Evolutionary conservation across 2,329 filamentous ascomycete genomes (phyloP).

Genomic region (Curvularia sp.): DNA sequence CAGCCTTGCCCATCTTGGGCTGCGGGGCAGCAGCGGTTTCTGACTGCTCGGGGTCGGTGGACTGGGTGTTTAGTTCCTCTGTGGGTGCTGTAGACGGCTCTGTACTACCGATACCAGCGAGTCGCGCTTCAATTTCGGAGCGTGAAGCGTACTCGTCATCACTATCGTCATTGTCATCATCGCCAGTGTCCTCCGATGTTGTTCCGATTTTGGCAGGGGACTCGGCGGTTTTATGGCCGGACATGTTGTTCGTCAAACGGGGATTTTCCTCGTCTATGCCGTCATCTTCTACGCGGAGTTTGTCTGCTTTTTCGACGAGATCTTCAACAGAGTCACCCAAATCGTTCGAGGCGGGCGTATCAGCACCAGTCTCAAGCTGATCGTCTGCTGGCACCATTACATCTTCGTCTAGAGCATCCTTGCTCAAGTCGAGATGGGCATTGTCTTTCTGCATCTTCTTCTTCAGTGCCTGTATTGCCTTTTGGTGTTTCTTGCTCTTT

Average conservation of each 20-base stretch:
- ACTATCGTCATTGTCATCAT: slow-evolving; percentile 29
- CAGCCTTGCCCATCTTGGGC: slow-evolving; percentile 57
- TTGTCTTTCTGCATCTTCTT: slow-evolving; percentile 86
- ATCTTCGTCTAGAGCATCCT: slow-evolving; percentile 44
- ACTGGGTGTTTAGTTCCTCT: slow-evolving; percentile 14
- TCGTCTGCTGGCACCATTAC: slow-evolving; percentile 44
- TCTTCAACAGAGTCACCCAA: slow-evolving; percentile 47
- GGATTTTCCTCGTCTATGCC: slow-evolving; percentile 24
- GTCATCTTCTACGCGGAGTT: slow-evolving; percentile 23
- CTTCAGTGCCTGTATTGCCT: slow-evolving; percentile 80
- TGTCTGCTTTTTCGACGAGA: slow-evolving; percentile 23
- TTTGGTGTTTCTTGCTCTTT: slow-evolving; percentile 94
- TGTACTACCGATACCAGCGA: slow-evolving; percentile 24
- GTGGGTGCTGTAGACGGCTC: slow-evolving; percentile 15
- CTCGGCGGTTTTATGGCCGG: not conserved
- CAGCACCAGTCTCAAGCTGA: slow-evolving; percentile 28
- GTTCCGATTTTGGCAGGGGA: slow-evolving; percentile 1
- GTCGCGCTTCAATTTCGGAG: slow-evolving; percentile 46
- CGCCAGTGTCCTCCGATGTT: slow-evolving; percentile 23
- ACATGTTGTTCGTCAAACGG: not conserved
- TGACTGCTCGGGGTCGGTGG: slow-evolving; percentile 8
- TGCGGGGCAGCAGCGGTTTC: slow-evolving; percentile 10
- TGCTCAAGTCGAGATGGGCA: slow-evolving; percentile 60
- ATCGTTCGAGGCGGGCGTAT: slow-evolving; percentile 36
- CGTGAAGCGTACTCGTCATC: slow-evolving; percentile 48